Evolutionary conservation across 2,329 filamentous ascomycete species (phyloP).

Genomic region (Scolecobasidium constrictum): DNA sequence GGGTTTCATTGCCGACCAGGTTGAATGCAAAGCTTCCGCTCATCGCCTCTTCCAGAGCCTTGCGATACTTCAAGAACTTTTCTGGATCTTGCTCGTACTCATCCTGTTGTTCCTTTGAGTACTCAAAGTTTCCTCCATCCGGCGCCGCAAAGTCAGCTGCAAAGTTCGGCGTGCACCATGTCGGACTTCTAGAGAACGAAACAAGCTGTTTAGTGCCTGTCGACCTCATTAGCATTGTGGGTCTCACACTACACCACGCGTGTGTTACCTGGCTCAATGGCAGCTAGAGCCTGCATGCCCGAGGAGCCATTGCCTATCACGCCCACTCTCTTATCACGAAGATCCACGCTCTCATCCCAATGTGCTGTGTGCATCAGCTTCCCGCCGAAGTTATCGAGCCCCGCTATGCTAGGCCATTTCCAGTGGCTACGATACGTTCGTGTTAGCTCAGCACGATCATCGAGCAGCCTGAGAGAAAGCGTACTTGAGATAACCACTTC

Average conservation of each 20-base stretch:
- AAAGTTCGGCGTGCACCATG: constrained; percentile 51
- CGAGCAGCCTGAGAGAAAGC: no score
- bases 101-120: constrained; percentile 28
- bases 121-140: constrained; percentile 24
- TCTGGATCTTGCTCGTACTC: constrained; percentile 31
- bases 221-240: constrained; percentile 40
- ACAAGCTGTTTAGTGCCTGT: constrained; percentile 38
- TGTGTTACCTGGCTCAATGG: no score
- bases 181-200: constrained; percentile 53
- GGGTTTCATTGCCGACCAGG: neutral
- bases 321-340: constrained; percentile 38
- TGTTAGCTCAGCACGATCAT: no score
- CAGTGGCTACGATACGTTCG: no score
- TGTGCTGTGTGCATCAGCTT: constrained; percentile 48
- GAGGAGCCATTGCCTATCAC: constrained; percentile 53
- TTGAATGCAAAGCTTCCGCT: neutral
- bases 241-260: no score
- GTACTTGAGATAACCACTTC: constrained; percentile 58
- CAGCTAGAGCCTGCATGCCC: constrained; percentile 51
- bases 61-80: constrained; percentile 29
- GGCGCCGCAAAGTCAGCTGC: neutral
- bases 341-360: constrained; percentile 44
- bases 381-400: constrained; percentile 44
- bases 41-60: constrained; percentile 12
- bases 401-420: constrained; percentile 51